Evolutionary conservation across 2,329 filamentous ascomycete genomes (phyloP).

Genomic region (Cercospora brassicicola): DNA sequence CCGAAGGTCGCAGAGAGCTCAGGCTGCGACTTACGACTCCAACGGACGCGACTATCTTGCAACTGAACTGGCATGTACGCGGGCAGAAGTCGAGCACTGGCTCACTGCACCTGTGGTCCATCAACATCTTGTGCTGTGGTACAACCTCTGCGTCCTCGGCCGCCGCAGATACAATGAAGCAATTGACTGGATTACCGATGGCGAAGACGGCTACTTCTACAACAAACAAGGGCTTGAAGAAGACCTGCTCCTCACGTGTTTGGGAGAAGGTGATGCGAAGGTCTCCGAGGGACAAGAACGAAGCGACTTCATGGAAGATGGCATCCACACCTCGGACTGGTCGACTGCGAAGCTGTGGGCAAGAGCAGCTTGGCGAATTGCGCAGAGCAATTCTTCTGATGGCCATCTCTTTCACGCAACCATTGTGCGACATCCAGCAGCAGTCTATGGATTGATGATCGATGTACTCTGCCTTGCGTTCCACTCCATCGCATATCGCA

Average conservation of each 20-base stretch:
- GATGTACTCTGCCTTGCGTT: slow-evolving; percentile 31
- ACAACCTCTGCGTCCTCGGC: slow-evolving; percentile 25
- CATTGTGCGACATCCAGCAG: slow-evolving; percentile 21
- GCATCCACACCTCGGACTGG: slow-evolving; percentile 22
- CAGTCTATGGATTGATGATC: slow-evolving; percentile 27
- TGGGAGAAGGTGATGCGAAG: slow-evolving; percentile 22
- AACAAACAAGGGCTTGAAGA: slow-evolving; percentile 22
- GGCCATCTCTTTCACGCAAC: slow-evolving; percentile 23
- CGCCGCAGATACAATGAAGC: slow-evolving; percentile 24
- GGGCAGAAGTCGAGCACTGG: slow-evolving; percentile 26
- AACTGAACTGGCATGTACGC: slow-evolving; percentile 14
- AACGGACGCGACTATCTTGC: slow-evolving; percentile 32
- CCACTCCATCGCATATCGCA: slow-evolving; percentile 28
- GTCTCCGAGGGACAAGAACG: neutral
- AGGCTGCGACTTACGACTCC: slow-evolving; percentile 20
- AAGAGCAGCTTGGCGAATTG: slow-evolving; percentile 29
- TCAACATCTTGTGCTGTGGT: slow-evolving; percentile 29
- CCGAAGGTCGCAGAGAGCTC: slow-evolving; percentile 22
- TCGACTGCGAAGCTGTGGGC: slow-evolving; percentile 30
- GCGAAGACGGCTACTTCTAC: slow-evolving; percentile 26
- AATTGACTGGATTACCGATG: slow-evolving; percentile 28
- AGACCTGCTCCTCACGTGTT: slow-evolving; percentile 29
- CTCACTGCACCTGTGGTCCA: slow-evolving; percentile 23
- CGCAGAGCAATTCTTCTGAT: slow-evolving; percentile 20
- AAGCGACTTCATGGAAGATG: slow-evolving; percentile 9